Percentiles rank a stretch among this genome's conserved stretches.
phyloP scores from a whole-genome alignment of 352 stramenopile species.

The Pythium brachiatum region DNA sequence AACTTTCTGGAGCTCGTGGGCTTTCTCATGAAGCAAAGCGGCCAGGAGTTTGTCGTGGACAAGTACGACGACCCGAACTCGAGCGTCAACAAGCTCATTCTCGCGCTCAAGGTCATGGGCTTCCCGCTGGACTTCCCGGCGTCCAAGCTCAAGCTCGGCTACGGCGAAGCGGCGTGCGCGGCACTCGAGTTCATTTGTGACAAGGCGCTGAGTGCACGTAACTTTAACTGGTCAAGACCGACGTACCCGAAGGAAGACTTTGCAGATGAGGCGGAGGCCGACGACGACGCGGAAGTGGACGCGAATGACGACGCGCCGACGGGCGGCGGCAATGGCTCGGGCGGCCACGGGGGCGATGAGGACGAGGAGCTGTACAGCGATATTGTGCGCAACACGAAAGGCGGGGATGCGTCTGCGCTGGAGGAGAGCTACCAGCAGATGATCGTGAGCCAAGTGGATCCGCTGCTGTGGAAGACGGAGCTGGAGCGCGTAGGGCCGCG shows the following conservation, averaged over 20 bases:
- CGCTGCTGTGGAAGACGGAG: constrained; percentile 81
- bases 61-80: constrained; percentile 89
- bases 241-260: constrained; percentile 80
- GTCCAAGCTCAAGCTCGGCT: constrained; percentile 73
- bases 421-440: constrained; percentile 84
- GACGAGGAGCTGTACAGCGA: constrained; percentile 71
- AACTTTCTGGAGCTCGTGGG: constrained; percentile 70
- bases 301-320: constrained; percentile 27
- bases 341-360: constrained; percentile 28
- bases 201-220: constrained; percentile 58
- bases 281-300: constrained; percentile 52
- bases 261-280: constrained; percentile 71
- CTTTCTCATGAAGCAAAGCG: constrained; percentile 72
- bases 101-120: constrained; percentile 76
- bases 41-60: constrained; percentile 81
- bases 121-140: constrained; percentile 81
- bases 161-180: constrained; percentile 71
- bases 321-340: background rate
- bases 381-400: constrained; percentile 37
- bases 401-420: constrained; percentile 40
- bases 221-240: constrained; percentile 65
- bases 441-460: constrained; percentile 80
- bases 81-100: constrained; percentile 86
- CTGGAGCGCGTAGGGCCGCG: constrained; percentile 75
- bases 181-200: constrained; percentile 83